Conservation (phyloP, 2,329 filamentous ascomycete species). For the Boeremia lycopersici region DNA sequence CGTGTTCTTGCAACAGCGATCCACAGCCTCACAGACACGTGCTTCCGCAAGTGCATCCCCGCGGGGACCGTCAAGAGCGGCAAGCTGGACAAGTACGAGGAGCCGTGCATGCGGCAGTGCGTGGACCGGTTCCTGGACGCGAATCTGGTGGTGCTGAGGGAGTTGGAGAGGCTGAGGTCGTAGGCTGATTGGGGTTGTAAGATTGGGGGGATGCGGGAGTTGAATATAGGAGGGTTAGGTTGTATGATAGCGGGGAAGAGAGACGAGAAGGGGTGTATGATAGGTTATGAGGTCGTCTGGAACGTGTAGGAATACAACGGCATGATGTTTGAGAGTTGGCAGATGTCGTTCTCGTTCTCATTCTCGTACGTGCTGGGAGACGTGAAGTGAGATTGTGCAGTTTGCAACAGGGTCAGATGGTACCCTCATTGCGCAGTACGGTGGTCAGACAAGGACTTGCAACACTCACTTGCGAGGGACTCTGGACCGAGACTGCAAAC, state of each 20-base stretch:
- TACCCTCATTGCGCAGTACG: too few species aligned
- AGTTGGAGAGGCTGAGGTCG: constrained; percentile 69
- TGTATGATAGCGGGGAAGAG: background rate
- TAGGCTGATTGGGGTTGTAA: constrained; percentile 1
- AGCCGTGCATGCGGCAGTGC: constrained; percentile 87
- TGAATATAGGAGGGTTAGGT: background rate
- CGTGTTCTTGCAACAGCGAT: constrained; percentile 53
- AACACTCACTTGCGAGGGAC: too few species aligned
- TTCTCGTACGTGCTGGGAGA: too few species aligned
- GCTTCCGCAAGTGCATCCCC: constrained; percentile 94
- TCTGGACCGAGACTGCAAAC: too few species aligned
- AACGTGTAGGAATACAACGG: too few species aligned
- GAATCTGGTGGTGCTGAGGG: constrained; percentile 81
- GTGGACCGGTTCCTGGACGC: constrained; percentile 93
- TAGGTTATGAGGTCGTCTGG: background rate
- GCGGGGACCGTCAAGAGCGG: constrained; percentile 71
- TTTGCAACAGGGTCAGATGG: too few species aligned
- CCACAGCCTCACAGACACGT: constrained; percentile 73
- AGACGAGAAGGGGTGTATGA: constrained; percentile 1
- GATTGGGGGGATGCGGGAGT: too few species aligned
- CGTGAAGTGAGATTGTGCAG: too few species aligned
- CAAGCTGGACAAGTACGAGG: constrained; percentile 77
- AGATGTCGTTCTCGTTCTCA: too few species aligned
- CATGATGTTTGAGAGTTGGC: too few species aligned
- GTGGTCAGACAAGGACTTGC: too few species aligned